Evolutionary conservation across 768 basidiomycete species (phyloP).

Genomic region (Lactarius sanguifluus): DNA sequence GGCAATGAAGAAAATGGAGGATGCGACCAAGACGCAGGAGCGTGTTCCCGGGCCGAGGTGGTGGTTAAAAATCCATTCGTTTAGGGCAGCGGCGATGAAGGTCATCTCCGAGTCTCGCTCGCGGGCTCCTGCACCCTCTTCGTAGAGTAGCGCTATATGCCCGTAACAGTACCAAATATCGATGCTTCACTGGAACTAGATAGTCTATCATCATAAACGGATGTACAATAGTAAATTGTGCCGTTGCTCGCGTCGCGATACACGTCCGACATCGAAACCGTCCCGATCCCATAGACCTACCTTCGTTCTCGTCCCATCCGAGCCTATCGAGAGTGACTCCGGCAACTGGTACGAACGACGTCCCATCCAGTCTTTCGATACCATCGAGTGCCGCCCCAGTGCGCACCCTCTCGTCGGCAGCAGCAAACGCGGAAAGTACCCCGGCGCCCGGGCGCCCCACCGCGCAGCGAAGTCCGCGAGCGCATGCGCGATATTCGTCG

Average conservation of each 20-base stretch:
- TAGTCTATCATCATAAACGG: no score
- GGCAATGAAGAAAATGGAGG: not conserved
- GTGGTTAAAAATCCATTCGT: no score
- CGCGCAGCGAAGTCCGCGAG: slow-evolving; percentile 45
- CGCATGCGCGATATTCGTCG: slow-evolving; percentile 51
- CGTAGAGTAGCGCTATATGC: no score
- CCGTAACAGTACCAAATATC: no score
- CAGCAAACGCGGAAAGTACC: slow-evolving; percentile 32
- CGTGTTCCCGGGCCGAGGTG: not conserved
- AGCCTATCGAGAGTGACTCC: slow-evolving; percentile 47
- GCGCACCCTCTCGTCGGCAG: slow-evolving; percentile 7
- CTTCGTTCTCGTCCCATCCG: slow-evolving; percentile 19
- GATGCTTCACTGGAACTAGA: no score
- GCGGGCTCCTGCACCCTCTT: no score
- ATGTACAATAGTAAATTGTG: not conserved
- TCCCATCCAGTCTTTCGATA: slow-evolving; percentile 56
- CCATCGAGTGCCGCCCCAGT: slow-evolving; percentile 40
- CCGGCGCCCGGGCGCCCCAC: slow-evolving; percentile 44
- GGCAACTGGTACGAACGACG: slow-evolving; percentile 58
- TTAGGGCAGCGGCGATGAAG: no score
- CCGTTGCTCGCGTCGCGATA: no score
- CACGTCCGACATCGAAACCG: not conserved
- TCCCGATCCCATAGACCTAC: slow-evolving; percentile 7
- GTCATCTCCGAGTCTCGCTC: no score
- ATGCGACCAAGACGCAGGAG: not conserved